These are phyloP conservation scores for Cryptosporidium baileyi DNA, from an alignment of 169 alveolate genomes.

Conservation along the genomic window DNA sequence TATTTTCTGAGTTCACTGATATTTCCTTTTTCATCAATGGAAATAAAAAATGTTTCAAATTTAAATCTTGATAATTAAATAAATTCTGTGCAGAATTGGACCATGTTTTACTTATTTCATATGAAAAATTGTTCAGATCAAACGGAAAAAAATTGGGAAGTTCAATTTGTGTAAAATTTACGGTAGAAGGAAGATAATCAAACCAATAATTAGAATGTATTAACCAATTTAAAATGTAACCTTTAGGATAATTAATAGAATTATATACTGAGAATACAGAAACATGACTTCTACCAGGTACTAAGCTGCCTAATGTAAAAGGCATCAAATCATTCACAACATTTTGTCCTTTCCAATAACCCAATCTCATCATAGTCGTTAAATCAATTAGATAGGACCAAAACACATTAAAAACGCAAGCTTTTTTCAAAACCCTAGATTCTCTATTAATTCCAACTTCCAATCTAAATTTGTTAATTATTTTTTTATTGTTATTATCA, in stretches of 20 bases:
- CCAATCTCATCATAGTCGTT: neutral
- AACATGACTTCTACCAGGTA: neutral
- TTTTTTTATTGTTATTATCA: neutral
- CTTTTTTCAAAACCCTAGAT: neutral
- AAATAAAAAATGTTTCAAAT: neutral
- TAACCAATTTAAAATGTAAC: constrained; percentile 19
- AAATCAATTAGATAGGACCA: constrained; percentile 38
- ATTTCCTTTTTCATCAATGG: constrained; percentile 18
- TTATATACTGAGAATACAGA: constrained; percentile 20
- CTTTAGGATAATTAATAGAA: constrained; percentile 3
- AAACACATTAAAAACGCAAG: neutral
- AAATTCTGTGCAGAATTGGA: constrained; percentile 7
- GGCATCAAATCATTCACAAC: neutral
- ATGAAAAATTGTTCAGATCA: neutral
- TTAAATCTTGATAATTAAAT: neutral
- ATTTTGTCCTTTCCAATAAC: constrained; percentile 26
- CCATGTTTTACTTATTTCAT: neutral
- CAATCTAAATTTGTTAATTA: neutral
- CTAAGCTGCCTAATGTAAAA: constrained; percentile 1
- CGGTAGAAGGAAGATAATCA: neutral
- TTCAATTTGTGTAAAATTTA: neutral
- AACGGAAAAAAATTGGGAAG: constrained; percentile 17
- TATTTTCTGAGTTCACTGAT: neutral
- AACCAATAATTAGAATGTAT: constrained; percentile 46
- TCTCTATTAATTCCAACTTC: constrained; percentile 4